These are phyloP conservation scores for Geoglossum glabrum DNA, from an alignment of 495 filamentous ascomycete genomes.

Conservation along the genomic window DNA sequence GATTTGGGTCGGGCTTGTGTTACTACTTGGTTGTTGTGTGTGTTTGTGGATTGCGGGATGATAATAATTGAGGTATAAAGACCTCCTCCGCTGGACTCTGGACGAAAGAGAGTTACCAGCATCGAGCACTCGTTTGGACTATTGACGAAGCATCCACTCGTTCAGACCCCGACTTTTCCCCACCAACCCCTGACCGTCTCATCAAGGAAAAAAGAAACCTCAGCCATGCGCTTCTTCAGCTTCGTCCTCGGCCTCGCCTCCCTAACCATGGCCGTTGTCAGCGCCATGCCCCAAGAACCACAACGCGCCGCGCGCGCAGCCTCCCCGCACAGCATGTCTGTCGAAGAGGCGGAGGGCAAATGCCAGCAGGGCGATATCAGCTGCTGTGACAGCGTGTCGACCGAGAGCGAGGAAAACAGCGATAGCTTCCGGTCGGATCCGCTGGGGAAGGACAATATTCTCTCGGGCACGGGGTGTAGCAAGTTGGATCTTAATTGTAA, in stretches of 20 bases:
- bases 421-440: too few species aligned
- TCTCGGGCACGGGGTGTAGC: background rate
- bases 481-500: background rate
- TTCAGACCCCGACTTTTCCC: background rate
- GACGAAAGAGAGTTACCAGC: background rate
- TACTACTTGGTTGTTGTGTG: too few species aligned
- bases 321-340: background rate
- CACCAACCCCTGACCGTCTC: background rate
- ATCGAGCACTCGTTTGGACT: background rate
- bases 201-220: background rate
- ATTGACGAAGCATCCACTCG: background rate
- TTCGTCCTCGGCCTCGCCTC: background rate
- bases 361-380: background rate
- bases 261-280: background rate
- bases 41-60: too few species aligned
- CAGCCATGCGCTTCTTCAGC: background rate
- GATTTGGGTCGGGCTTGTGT: too few species aligned
- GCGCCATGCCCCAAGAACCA: too few species aligned
- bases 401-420: too few species aligned
- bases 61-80: background rate
- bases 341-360: background rate
- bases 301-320: too few species aligned
- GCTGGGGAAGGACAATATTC: too few species aligned
- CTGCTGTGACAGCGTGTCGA: background rate
- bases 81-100: background rate